Evolutionary conservation across 139 green algal species (phyloP).

Genomic region (Chlorella sp.): DNA sequence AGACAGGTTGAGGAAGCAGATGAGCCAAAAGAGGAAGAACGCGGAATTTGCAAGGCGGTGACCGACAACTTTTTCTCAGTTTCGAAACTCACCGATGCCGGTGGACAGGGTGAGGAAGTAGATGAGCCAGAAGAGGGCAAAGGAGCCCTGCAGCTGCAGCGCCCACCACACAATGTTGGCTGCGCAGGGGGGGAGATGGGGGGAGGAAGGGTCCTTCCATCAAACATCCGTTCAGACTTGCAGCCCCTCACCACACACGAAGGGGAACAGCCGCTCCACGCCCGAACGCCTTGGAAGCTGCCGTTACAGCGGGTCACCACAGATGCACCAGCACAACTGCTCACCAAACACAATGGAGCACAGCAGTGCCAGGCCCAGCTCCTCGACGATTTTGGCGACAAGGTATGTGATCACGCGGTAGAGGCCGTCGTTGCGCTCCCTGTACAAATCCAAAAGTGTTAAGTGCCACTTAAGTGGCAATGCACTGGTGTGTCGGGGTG

Average conservation of each 20-base stretch:
- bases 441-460: slow-evolving; percentile 10
- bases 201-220: background rate
- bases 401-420: slow-evolving; percentile 86
- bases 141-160: slow-evolving; percentile 64
- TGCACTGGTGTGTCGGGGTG: background rate
- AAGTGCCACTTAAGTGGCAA: no score
- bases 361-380: slow-evolving; percentile 57
- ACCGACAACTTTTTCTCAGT: no score
- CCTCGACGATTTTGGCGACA: slow-evolving; percentile 72
- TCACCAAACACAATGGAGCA: slow-evolving; percentile 31
- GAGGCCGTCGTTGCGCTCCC: slow-evolving; percentile 81
- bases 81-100: slow-evolving; percentile 52
- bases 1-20: no score
- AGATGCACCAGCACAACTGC: background rate
- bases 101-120: slow-evolving; percentile 62
- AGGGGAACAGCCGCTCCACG: no score
- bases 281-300: no score
- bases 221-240: background rate
- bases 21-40: no score
- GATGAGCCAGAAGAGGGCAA: slow-evolving; percentile 68
- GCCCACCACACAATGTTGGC: slow-evolving; percentile 64
- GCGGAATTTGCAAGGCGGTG: no score
- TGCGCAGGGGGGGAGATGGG: background rate
- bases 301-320: no score
- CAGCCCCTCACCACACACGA: no score